A percentile compares a stretch with the other conserved stretches of the same genome.
Evolutionary conservation across 306 rosid genomes (phyloP).

Genomic region (Canavalia gladiata): DNA sequence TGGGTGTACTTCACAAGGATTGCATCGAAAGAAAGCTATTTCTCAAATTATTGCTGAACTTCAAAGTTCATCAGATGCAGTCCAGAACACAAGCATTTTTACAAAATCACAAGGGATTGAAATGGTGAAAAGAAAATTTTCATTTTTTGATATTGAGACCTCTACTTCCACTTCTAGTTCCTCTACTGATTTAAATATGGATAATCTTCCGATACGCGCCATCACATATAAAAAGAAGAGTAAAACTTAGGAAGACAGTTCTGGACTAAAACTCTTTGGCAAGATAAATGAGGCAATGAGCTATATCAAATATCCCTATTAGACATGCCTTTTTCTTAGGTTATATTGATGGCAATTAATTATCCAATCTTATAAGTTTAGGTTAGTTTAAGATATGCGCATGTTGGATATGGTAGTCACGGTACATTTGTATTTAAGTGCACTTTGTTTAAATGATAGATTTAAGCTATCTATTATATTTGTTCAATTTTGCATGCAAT

Average conservation of each 20-base stretch:
- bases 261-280: background rate
- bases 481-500: background rate
- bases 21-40: background rate
- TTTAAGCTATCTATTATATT: background rate
- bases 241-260: background rate
- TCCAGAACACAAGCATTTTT: background rate
- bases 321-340: background rate
- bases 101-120: background rate
- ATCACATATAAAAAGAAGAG: background rate
- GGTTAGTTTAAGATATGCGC: background rate
- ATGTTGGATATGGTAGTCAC: background rate
- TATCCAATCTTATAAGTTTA: background rate
- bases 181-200: background rate
- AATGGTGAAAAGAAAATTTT: slow-evolving; percentile 20
- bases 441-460: background rate
- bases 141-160: background rate
- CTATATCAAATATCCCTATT: background rate
- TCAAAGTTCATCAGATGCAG: background rate
- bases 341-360: slow-evolving; percentile 19
- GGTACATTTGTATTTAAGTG: background rate
- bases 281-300: background rate
- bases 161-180: background rate
- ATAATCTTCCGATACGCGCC: background rate
- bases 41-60: background rate
- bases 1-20: background rate